phyloP scores from a whole-genome alignment of 305 asterid genomes.

The Ajuga reptans region DNA sequence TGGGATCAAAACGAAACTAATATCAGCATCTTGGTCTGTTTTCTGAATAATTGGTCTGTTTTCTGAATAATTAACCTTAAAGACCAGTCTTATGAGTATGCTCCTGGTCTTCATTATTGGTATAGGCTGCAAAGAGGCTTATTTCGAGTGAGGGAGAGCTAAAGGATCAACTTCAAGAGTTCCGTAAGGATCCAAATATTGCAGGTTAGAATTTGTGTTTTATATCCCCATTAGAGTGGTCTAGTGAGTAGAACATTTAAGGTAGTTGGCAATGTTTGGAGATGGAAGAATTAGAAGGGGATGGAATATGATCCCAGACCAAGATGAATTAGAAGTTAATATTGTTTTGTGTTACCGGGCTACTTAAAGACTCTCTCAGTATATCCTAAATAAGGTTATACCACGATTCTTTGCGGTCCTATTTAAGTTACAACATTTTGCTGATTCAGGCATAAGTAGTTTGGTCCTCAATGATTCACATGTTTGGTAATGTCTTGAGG shows the following conservation, averaged over 20 bases:
- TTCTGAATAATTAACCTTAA: neutral
- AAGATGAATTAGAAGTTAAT: neutral
- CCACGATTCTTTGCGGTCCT: neutral
- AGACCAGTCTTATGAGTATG: neutral
- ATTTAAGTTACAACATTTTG: neutral
- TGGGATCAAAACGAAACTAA: constrained; percentile 1
- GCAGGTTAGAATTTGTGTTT: constrained; percentile 43
- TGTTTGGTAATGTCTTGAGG: constrained; percentile 2
- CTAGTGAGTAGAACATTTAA: constrained; percentile 8
- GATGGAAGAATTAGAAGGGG: neutral
- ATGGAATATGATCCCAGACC: neutral
- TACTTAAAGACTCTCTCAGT: neutral
- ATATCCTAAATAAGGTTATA: neutral
- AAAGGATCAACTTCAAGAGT: constrained; percentile 56
- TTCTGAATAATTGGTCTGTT: neutral
- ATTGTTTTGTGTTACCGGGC: neutral
- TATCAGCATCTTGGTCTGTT: constrained; percentile 8
- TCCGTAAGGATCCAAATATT: constrained; percentile 58
- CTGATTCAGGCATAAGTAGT: neutral
- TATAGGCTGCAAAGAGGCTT: constrained; percentile 91
- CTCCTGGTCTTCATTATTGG: constrained; percentile 19
- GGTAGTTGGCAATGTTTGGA: neutral
- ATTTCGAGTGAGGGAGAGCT: constrained; percentile 56
- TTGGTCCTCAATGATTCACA: neutral
- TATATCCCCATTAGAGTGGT: constrained; percentile 13